phyloP scores from a whole-genome alignment of 2,329 filamentous ascomycete genomes.

The Scedosporium minutisporum region DNA sequence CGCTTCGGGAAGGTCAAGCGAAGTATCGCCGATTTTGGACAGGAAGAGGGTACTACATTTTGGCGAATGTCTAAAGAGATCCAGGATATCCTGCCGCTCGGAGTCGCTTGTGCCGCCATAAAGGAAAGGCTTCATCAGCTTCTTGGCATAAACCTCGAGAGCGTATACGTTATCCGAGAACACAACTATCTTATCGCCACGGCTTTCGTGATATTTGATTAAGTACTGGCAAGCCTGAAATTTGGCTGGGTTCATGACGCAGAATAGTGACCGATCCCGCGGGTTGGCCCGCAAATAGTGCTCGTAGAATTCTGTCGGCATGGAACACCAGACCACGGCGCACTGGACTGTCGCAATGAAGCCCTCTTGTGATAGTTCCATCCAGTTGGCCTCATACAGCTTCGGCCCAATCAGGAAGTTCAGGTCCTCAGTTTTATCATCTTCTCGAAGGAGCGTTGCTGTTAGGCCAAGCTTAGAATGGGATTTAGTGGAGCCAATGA shows the following conservation, averaged over 20 bases:
- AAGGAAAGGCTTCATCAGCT: constrained; percentile 79
- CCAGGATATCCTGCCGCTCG: constrained; percentile 81
- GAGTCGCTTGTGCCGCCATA: constrained; percentile 79
- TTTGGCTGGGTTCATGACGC: constrained; percentile 96
- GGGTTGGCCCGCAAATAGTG: constrained; percentile 71
- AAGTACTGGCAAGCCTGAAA: constrained; percentile 96
- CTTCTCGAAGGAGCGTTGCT: constrained; percentile 86
- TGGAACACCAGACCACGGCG: constrained; percentile 97
- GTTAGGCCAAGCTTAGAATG: constrained; percentile 93
- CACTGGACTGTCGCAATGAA: constrained; percentile 97
- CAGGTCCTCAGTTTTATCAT: constrained; percentile 95
- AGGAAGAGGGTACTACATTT: constrained; percentile 87
- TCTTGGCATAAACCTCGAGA: constrained; percentile 72
- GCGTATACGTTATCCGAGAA: constrained; percentile 98
- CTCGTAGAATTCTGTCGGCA: constrained; percentile 96
- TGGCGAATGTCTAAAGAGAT: constrained; percentile 81
- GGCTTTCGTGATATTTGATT: constrained; percentile 93
- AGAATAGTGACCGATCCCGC: constrained; percentile 47
- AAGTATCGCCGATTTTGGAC: constrained; percentile 96
- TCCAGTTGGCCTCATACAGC: constrained; percentile 98
- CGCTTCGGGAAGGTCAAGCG: constrained; percentile 88
- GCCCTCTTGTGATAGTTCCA: constrained; percentile 92
- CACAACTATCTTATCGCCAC: constrained; percentile 96
- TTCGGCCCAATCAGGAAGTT: constrained; percentile 98
- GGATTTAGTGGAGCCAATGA: constrained; percentile 85